phyloP scores from a whole-genome alignment of 257 asterid species.

The Anisodus tanguticus region DNA sequence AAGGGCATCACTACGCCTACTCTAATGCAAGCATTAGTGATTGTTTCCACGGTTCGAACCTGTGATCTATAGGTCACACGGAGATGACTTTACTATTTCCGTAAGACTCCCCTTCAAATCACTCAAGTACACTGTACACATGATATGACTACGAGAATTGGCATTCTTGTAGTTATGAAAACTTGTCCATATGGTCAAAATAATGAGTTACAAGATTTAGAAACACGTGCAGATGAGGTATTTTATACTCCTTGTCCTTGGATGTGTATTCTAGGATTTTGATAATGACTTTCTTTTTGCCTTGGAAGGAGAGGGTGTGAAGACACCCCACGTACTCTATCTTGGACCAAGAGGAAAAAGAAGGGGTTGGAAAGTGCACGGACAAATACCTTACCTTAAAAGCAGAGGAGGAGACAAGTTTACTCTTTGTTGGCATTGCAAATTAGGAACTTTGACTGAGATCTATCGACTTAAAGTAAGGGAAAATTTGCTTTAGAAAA shows the following conservation, averaged over 20 bases:
- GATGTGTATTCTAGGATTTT: background rate
- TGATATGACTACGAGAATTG: background rate
- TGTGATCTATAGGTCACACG: too few species aligned
- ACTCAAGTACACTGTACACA: background rate
- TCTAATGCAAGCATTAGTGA: too few species aligned
- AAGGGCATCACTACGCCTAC: too few species aligned
- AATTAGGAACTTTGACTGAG: slow-evolving; percentile 37
- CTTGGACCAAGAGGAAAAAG: slow-evolving; percentile 17
- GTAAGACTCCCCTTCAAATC: background rate
- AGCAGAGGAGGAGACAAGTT: slow-evolving; percentile 18
- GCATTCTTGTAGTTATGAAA: slow-evolving; percentile 7
- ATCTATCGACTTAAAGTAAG: slow-evolving; percentile 24
- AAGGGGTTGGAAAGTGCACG: slow-evolving; percentile 14
- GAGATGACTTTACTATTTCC: too few species aligned
- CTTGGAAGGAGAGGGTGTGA: background rate
- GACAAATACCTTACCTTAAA: slow-evolving; percentile 33
- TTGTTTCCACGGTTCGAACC: too few species aligned
- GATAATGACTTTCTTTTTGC: background rate
- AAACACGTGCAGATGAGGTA: slow-evolving; percentile 23
- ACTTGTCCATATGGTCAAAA: slow-evolving; percentile 28
- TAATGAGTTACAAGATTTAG: slow-evolving; percentile 18
- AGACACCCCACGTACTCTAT: slow-evolving; percentile 27
- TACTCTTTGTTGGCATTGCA: slow-evolving; percentile 30
- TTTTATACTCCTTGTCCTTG: background rate
- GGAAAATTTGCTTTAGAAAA: slow-evolving; percentile 22